Evolutionary conservation across 805 yeast species (phyloP), one percentile per base, ranked within the genome.

Genomic region (Spencermartinsiella europaea): DNA sequence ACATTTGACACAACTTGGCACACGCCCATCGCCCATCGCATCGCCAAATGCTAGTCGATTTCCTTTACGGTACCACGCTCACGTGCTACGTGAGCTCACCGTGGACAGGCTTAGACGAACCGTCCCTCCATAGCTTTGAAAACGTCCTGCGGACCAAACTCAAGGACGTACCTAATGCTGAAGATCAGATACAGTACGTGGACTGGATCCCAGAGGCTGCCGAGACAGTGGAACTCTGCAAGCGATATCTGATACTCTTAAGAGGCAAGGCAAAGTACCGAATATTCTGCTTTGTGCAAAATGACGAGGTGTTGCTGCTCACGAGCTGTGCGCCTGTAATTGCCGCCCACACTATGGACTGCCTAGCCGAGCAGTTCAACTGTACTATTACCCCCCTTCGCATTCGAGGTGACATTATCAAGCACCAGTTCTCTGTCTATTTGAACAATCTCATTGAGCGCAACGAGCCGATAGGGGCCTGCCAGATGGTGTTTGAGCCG

Each of bases 281-380:
- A 15, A 42, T 44, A 5, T 48, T 47, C 22, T 16, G 44, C 8
- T n/a, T 48, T 8, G 33, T 21, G 22, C 37, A 25, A 2, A 28
- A 39, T 20, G 15, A 14, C 15, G 25, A 36, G 16, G 46, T 40
- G 14, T 21, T 48, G 38, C 22, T 48, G 4, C 38, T 44, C 15
- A 45, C 45, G 19, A 44, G 40, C 25, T 38, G 51, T 34, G 40
- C 51, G 19, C 45, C 48, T n/a, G 41, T 15, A 10, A 37, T 45
- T 21, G 28, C 21, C 10, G 8, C 38, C 5, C 22, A 34, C 12
- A 33, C 44, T 3, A 7, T 51, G 21, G 47, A 45, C 21, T 53
- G 52, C 50, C 16, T 53, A 16, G 19, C 38, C 35, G 44, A 38
- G 22, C 21, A 25, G 38, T 51, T 53, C 33, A 55, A 53, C 41